A percentile compares a stretch with the other conserved stretches of the same genome.
Conservation (phyloP, 129 eudicot genomes). For the Sambucus nigra region DNA sequence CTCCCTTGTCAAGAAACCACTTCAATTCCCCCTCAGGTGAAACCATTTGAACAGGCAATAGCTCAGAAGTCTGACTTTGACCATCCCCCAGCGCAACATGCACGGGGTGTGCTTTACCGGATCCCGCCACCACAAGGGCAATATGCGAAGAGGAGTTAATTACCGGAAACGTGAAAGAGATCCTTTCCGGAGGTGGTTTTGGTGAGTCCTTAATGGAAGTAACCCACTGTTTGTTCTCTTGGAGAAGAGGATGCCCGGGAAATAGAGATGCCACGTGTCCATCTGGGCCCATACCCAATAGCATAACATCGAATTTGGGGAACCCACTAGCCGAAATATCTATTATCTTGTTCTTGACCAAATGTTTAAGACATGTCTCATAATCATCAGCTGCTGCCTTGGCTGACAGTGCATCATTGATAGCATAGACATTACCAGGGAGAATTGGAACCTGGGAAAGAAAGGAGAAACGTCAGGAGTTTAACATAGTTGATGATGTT, state of each 20-base stretch:
- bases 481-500: neutral
- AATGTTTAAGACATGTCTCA: conserved; percentile 50
- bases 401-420: conserved; percentile 69
- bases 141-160: conserved; percentile 66
- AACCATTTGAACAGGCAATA: conserved; percentile 64
- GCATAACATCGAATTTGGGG: conserved; percentile 76
- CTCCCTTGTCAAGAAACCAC: conserved; percentile 80
- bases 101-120: conserved; percentile 56
- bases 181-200: conserved; percentile 78
- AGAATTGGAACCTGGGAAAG: conserved; percentile 62
- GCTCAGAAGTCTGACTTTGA: conserved; percentile 24
- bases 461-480: neutral
- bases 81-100: conserved; percentile 46
- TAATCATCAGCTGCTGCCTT: conserved; percentile 84
- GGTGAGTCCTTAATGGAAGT: conserved; percentile 72
- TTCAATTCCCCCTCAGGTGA: conserved; percentile 56
- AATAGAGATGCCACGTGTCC: conserved; percentile 80
- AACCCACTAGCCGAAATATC: conserved; percentile 34
- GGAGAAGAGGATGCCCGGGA: conserved; percentile 55
- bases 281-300: conserved; percentile 84
- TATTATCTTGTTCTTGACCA: conserved; percentile 36
- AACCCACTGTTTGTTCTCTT: conserved; percentile 60
- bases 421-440: conserved; percentile 51
- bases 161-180: conserved; percentile 68
- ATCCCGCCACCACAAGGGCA: conserved; percentile 59